These are phyloP conservation scores for Stemphylium lycopersici DNA, from an alignment of 2,329 filamentous ascomycete species.

Conservation along the genomic window DNA sequence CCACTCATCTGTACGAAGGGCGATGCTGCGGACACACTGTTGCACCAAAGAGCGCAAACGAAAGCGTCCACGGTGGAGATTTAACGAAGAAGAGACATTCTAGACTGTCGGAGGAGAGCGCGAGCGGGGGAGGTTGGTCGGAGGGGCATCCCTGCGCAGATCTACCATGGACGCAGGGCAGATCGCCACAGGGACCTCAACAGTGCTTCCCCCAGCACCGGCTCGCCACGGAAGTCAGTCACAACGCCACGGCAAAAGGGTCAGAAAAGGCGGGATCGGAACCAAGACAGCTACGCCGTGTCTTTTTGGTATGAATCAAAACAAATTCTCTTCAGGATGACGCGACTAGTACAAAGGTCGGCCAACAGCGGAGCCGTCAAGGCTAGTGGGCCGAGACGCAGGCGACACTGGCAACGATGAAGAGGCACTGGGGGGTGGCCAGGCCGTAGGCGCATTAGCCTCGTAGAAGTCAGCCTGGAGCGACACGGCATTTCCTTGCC, in stretches of 20 bases:
- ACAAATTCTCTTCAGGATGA: background rate
- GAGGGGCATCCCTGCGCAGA: background rate
- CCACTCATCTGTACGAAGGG: too few species aligned
- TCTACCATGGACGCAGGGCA: background rate
- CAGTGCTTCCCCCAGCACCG: background rate
- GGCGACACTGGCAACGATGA: background rate
- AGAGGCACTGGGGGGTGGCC: background rate
- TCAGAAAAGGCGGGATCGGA: background rate
- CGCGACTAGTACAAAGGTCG: background rate
- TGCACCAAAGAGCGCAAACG: too few species aligned
- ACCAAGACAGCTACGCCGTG: too few species aligned
- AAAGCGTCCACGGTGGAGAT: too few species aligned
- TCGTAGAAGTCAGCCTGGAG: background rate
- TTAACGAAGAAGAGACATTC: too few species aligned
- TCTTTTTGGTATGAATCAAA: too few species aligned
- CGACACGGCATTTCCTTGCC: background rate
- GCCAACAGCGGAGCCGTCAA: background rate
- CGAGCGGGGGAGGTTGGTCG: too few species aligned
- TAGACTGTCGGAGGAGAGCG: too few species aligned
- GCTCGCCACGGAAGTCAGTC: background rate
- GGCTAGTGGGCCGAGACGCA: background rate
- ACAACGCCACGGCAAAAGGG: background rate
- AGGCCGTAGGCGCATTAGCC: background rate
- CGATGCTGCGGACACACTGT: too few species aligned
- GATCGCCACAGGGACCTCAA: conserved; percentile 4